Base-by-base conservation (phyloP, 1,139 yeast species). In the Scheffersomyces parashehatae region DNA sequence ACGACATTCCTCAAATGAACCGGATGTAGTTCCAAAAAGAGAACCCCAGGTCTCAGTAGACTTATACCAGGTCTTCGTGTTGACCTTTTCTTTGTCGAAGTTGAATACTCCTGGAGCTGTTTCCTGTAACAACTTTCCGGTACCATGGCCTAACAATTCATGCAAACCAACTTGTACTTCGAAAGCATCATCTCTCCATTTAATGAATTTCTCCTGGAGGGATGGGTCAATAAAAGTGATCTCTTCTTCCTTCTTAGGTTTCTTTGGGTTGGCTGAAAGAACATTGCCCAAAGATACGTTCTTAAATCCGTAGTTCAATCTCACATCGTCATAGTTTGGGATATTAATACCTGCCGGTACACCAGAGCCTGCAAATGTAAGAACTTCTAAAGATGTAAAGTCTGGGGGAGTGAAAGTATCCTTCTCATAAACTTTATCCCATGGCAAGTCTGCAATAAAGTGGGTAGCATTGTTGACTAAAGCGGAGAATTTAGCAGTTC, bases 111-210 rank as follows among this genome's bases (percentile, higher is more conserved):
- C 87, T 38, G 81, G 82, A 10, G 70, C 70, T 12, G 78, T 72
- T 60, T 88, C 89, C 53, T 79, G 79, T 55, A 89, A 70, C 44
- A 89, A 71, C 62, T 88, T 88, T 40, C 96, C 96, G 5, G 93
- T 82, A 37, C 96, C 97, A 60, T 89, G 97, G n/a, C 97, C 96
- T 49, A 89, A 75, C 50, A 89, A 74, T 65, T 89, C 96, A 64
- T 89, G 97, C 56, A 88, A 85, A 42, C 96, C 96, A 39, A 89
- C 97, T 65, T 88, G 96, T 34, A 88, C 95, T 63, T 89, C 96
- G 62, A 88, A 89, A 1, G 96, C 85, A 41, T 86, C 91, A 38
- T 82, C 86, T 56, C 90, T 79, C 73, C 87, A 85, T 60, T 83
- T 81, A 49, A 83, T 81, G 69, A 79, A 88, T 37, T 81, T 58